These are phyloP conservation scores for Vinca minor DNA, from an alignment of 257 asterid genomes.

Conservation along the genomic window DNA sequence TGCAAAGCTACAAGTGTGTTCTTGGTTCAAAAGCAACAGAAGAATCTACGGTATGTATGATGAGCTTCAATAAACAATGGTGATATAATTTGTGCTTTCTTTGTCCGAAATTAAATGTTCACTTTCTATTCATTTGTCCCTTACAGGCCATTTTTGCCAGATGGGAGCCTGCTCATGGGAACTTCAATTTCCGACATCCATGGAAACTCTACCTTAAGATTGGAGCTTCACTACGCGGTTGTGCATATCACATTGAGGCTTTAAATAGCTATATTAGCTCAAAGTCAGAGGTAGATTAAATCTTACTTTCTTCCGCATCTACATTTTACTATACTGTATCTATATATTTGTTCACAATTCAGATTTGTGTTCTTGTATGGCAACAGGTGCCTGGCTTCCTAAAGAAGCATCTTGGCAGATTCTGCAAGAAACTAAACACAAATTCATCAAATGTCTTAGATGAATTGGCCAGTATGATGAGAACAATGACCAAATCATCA, in stretches of 20 bases:
- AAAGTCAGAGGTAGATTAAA: slow-evolving; percentile 33
- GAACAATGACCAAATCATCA: slow-evolving; percentile 45
- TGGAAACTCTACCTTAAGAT: slow-evolving; percentile 55
- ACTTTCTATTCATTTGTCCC: too few relatives aligned
- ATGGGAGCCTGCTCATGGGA: slow-evolving; percentile 77
- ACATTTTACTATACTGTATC: neutral
- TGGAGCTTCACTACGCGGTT: slow-evolving; percentile 54
- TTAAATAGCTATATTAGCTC: slow-evolving; percentile 37
- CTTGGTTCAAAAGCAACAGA: slow-evolving; percentile 66
- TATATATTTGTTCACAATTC: neutral
- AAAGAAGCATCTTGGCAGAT: slow-evolving; percentile 41
- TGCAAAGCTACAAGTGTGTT: slow-evolving; percentile 50
- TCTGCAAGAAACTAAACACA: slow-evolving; percentile 34
- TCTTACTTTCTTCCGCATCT: too few relatives aligned
- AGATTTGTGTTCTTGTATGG: neutral
- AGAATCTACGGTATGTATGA: slow-evolving; percentile 68
- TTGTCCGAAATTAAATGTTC: too few relatives aligned
- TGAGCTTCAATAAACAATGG: neutral
- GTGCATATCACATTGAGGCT: slow-evolving; percentile 66
- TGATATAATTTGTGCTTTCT: too few relatives aligned
- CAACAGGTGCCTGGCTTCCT: slow-evolving; percentile 45
- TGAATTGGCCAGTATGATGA: slow-evolving; percentile 38
- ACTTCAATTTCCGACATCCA: slow-evolving; percentile 53
- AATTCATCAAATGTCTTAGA: slow-evolving; percentile 41
- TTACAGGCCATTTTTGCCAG: slow-evolving; percentile 60